These are phyloP conservation scores for Wickerhamiella lipophila DNA, from an alignment of 805 yeast genomes.

Conservation along the genomic window DNA sequence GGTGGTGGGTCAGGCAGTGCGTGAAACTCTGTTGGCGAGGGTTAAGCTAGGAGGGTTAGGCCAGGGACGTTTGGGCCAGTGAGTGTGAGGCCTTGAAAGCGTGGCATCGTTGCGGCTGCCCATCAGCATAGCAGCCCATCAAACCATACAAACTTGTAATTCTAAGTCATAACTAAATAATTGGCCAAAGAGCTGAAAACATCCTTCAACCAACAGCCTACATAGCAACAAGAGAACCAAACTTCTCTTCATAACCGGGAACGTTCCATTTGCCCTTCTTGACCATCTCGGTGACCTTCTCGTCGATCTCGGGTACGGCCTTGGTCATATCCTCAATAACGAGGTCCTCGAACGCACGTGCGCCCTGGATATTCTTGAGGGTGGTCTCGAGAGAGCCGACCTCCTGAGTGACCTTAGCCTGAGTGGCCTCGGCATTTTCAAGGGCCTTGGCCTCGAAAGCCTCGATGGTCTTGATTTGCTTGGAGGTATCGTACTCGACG, in stretches of 20 bases:
- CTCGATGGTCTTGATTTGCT: slow-evolving; percentile 83
- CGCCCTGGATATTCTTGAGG: slow-evolving; percentile 83
- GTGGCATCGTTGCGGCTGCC: too few species aligned
- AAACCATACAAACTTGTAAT: too few species aligned
- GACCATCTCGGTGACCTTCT: slow-evolving; percentile 88
- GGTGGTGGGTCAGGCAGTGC: background rate
- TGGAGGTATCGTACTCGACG: slow-evolving; percentile 69
- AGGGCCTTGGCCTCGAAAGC: slow-evolving; percentile 90
- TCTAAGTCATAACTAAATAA: too few species aligned
- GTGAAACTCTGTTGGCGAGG: too few species aligned
- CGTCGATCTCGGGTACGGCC: slow-evolving; percentile 97
- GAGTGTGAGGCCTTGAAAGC: too few species aligned
- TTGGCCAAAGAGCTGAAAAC: too few species aligned
- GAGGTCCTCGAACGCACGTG: slow-evolving; percentile 95
- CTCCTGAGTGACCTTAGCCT: slow-evolving; percentile 75
- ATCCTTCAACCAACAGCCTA: too few species aligned
- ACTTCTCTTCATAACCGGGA: slow-evolving; percentile 97
- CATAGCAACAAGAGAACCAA: slow-evolving; percentile 94
- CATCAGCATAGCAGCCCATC: too few species aligned
- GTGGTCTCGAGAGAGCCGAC: slow-evolving; percentile 76
- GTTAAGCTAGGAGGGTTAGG: too few species aligned
- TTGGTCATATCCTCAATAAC: slow-evolving; percentile 87
- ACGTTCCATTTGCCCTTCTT: slow-evolving; percentile 95
- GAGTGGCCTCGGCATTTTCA: slow-evolving; percentile 90
- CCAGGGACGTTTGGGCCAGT: too few species aligned